phyloP scores from a whole-genome alignment of 768 basidiomycete species.

The Lactifluus piperatus region DNA sequence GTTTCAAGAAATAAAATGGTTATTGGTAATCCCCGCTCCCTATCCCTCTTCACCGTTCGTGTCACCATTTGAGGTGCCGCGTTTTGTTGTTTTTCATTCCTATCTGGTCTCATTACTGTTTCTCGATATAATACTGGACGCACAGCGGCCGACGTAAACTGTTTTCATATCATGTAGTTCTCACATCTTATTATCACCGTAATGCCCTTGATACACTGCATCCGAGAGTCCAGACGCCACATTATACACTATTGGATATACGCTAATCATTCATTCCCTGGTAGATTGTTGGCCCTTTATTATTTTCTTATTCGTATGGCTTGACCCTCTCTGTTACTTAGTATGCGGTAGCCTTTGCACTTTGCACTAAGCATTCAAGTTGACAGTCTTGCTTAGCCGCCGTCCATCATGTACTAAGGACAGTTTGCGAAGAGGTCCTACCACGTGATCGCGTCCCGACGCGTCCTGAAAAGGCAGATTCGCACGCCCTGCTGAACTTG shows the following conservation, averaged over 20 bases:
- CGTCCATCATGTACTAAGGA: too few relatives aligned
- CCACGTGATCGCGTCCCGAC: conserved; percentile 23
- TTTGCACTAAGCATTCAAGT: not conserved
- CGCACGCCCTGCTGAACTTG: conserved; percentile 15
- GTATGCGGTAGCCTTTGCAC: not conserved
- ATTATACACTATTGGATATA: not conserved
- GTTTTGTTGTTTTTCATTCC: not conserved
- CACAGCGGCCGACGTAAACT: not conserved
- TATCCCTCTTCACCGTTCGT: not conserved
- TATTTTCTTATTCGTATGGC: not conserved
- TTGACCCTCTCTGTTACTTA: not conserved
- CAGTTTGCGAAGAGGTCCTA: too few relatives aligned
- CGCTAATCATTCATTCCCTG: not conserved
- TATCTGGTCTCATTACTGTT: not conserved
- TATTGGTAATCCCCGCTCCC: not conserved
- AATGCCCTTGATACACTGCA: not conserved
- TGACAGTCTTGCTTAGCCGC: too few relatives aligned
- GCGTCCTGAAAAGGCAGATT: conserved; percentile 22
- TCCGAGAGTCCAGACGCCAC: not conserved
- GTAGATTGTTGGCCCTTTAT: not conserved
- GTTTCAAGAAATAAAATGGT: not conserved
- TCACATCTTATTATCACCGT: not conserved
- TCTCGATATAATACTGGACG: not conserved
- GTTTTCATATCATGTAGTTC: not conserved
- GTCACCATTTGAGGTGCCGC: not conserved